Base-by-base conservation (phyloP, 805 yeast genomes). In the Blastobotrys mokoenaii region DNA sequence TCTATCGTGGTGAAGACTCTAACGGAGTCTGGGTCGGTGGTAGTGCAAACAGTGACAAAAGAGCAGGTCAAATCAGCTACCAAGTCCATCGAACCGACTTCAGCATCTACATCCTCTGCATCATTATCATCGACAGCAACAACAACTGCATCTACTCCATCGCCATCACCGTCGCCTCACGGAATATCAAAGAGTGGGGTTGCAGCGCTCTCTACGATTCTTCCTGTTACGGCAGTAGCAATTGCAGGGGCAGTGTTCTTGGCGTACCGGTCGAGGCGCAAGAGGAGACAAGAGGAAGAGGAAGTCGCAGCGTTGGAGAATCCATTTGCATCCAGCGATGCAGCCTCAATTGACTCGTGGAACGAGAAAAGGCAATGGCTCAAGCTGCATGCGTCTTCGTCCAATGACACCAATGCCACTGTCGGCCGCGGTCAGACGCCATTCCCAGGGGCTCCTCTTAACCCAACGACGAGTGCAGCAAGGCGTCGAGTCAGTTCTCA, bases 151-250 rank as follows among this genome's bases (percentile, higher is more conserved):
- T 30, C 48, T 32, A 44, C 43, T 20, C 17, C 47, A 12, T 20
- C 44, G 3, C 57, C 68, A 16, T 41, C 4, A 50, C 50, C 46
- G 33, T 29, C 54, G 11, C 32, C 51, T 9, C 41, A 45, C 1
- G 55, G 51, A n/a, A 48, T 68, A 11, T 51, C 67, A 3, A 50
- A 52, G 1, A 65, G 68, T 3, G 59, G 61, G 2, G 58, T 72
- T 10, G 74, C 74, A 14, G 77, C 71, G 1, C 53, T 74, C n/a
- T 69, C 77, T 0, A 68, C 73, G 1, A 55, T 72, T 9, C 59
- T 73, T 3, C 76, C 77, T 3, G 43, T 72, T 1, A 59, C 71
- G 11, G 63, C 72, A 2, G 58, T 64, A 8, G 61, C 69, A 1
- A 48, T 63, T 2, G 63, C 59, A 0, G 64, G 66, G 9, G 58